Percentiles rank a stretch among this genome's conserved stretches.
Conservation (phyloP, 495 filamentous ascomycete species). For the Talaromyces ruber region DNA sequence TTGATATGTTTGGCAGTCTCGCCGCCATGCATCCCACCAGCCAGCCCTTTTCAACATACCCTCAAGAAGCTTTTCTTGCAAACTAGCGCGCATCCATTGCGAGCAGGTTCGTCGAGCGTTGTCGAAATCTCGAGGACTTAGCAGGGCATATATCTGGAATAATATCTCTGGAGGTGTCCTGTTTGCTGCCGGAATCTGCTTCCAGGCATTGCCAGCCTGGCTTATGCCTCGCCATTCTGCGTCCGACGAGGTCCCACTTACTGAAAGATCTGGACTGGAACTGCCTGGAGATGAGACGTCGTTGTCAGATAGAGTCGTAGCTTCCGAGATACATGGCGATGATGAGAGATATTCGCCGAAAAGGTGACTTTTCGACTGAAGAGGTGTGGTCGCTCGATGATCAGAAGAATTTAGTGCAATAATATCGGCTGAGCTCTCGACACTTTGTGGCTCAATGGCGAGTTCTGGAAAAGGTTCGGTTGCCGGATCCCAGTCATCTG, state of each 20-base stretch:
- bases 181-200: constrained; percentile 21
- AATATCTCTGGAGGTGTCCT: constrained; percentile 53
- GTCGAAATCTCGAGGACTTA: constrained; percentile 56
- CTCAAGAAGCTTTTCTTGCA: constrained; percentile 44
- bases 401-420: neutral
- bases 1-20: constrained; percentile 22
- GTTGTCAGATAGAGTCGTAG: neutral
- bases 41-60: constrained; percentile 48
- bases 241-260: neutral
- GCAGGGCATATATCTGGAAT: constrained; percentile 45
- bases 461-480: constrained; percentile 3
- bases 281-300: neutral
- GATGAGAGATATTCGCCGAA: neutral
- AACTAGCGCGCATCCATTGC: constrained; percentile 55
- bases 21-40: constrained; percentile 44
- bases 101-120: constrained; percentile 57
- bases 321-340: constrained; percentile 4
- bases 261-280: neutral
- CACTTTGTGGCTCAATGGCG: neutral
- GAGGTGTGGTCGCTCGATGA: neutral
- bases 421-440: neutral
- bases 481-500: neutral
- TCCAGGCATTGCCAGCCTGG: neutral
- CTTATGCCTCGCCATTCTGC: neutral
- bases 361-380: neutral